phyloP scores from a whole-genome alignment of 176 grass and related monocot species.

The Rhipidocladum racemiflorum region DNA sequence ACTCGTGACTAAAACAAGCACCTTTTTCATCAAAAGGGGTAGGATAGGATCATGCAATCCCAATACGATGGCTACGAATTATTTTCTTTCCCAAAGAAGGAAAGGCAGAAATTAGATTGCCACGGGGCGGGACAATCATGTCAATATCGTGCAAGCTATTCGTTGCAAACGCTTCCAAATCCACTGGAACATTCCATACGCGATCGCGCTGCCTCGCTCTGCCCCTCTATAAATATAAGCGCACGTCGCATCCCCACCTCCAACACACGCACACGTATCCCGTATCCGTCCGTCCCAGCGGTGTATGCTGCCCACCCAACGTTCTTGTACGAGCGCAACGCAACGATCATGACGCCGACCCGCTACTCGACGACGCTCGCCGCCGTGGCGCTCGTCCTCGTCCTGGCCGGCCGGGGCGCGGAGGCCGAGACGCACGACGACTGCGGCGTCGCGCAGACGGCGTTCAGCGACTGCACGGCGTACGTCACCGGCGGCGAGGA shows the following conservation, averaged over 20 bases:
- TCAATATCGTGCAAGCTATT: neutral
- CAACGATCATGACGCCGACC: neutral
- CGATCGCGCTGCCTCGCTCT: neutral
- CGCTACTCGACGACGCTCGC: neutral
- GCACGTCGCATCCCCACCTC: neutral
- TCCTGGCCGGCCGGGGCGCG: neutral
- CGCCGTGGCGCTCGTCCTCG: neutral
- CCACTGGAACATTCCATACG: neutral
- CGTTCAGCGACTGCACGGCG: conserved; percentile 34
- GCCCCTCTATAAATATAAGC: too few species aligned
- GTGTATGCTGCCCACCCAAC: neutral
- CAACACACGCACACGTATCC: neutral
- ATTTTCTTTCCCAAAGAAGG: neutral
- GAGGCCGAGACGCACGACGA: neutral
- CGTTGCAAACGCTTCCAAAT: neutral
- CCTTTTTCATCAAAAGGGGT: too few species aligned
- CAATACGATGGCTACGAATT: neutral
- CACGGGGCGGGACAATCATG: neutral
- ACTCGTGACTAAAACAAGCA: neutral
- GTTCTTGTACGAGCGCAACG: neutral
- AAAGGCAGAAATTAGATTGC: neutral
- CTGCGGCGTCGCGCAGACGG: conserved; percentile 11
- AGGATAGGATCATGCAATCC: neutral
- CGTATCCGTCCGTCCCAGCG: neutral
- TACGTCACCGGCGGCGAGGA: neutral